Evolutionary conservation across 148 eudicot genomes (phyloP).

Genomic region (Rhododendron williamsianum): DNA sequence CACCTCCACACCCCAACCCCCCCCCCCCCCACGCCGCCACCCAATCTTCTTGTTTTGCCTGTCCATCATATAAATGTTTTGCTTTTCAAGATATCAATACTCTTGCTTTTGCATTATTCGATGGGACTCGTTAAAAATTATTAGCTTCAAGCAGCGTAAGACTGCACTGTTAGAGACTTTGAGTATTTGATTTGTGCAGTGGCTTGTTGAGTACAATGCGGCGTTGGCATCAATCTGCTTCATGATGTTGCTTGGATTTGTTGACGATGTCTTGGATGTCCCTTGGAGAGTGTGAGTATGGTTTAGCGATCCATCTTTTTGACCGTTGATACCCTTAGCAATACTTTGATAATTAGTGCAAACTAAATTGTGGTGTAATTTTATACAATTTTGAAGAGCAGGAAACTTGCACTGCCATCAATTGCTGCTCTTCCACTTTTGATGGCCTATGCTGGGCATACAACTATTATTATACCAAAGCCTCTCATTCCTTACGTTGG

Average conservation of each 20-base stretch:
- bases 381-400: slow-evolving; percentile 32
- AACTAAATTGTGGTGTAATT: slow-evolving; percentile 5
- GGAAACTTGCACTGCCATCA: slow-evolving; percentile 84
- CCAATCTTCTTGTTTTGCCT: background rate
- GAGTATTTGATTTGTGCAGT: slow-evolving; percentile 38
- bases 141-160: background rate
- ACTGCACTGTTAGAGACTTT: background rate
- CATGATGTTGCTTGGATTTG: slow-evolving; percentile 91
- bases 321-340: background rate
- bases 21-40: too few species aligned
- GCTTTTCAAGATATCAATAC: background rate
- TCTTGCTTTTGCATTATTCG: slow-evolving; percentile 6
- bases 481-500: slow-evolving; percentile 79
- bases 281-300: slow-evolving; percentile 99
- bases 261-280: slow-evolving; percentile 93
- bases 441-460: slow-evolving; percentile 99
- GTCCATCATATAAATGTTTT: background rate
- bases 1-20: too few species aligned
- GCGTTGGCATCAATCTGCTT: slow-evolving; percentile 94
- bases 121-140: background rate
- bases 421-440: slow-evolving; percentile 89
- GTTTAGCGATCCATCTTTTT: background rate
- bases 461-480: slow-evolving; percentile 85
- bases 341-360: background rate
- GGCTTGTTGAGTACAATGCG: slow-evolving; percentile 98